Evolutionary conservation across 306 rosid genomes (phyloP).

Genomic region (Fragaria nilgerrensis): DNA sequence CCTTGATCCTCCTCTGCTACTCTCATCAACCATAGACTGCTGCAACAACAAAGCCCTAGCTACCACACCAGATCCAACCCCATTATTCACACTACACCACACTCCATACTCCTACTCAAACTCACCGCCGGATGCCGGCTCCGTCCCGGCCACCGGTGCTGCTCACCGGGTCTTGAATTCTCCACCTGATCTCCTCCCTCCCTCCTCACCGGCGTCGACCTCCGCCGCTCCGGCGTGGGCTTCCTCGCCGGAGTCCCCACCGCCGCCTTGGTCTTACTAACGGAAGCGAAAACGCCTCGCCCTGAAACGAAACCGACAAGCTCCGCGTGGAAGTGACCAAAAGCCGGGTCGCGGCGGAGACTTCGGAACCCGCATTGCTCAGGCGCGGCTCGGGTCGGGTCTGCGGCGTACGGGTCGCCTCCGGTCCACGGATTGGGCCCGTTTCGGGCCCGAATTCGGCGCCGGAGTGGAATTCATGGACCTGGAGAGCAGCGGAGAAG

Average conservation of each 20-base stretch:
- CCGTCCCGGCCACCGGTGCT: conserved; percentile 92
- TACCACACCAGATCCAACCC: conserved; percentile 70
- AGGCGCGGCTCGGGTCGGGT: conserved; percentile 46
- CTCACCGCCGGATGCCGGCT: conserved; percentile 31
- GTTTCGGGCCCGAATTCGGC: conserved; percentile 47
- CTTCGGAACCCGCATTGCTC: conserved; percentile 45
- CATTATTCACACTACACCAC: conserved; percentile 41
- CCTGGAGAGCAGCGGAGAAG: conserved; percentile 82
- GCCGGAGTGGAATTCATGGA: conserved; percentile 74
- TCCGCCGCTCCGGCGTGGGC: conserved; percentile 84
- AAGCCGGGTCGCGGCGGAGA: conserved; percentile 75
- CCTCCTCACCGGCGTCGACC: conserved; percentile 66
- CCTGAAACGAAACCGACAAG: conserved; percentile 93
- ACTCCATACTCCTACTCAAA: conserved; percentile 66
- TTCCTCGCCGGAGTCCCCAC: conserved; percentile 54
- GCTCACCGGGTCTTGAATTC: conserved; percentile 73
- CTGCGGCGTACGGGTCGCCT: conserved; percentile 53
- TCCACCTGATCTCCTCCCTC: conserved; percentile 74
- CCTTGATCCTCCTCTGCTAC: conserved; percentile 25
- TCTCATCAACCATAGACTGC: conserved; percentile 51
- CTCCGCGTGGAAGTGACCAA: conserved; percentile 91
- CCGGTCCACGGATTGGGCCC: conserved; percentile 90
- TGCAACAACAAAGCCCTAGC: conserved; percentile 57
- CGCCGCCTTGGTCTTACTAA: conserved; percentile 79
- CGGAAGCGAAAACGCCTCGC: conserved; percentile 93